These are phyloP conservation scores for Gossypium herbaceum DNA, from an alignment of 345 rosid species.

Conservation along the genomic window DNA sequence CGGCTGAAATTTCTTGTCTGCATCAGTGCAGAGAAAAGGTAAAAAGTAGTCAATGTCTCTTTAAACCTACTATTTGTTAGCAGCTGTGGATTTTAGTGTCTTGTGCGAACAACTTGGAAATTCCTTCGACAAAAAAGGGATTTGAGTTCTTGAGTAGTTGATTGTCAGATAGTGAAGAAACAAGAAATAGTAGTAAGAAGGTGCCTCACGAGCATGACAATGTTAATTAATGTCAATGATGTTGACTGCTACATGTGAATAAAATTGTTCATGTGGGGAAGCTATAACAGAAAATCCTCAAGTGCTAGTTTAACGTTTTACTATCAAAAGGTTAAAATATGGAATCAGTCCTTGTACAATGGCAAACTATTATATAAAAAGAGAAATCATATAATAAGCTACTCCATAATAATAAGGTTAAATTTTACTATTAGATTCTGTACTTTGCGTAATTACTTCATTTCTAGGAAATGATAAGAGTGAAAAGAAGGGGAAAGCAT, in stretches of 20 bases:
- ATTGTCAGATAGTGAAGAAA: neutral
- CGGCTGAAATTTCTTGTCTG: neutral
- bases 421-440: too few species aligned
- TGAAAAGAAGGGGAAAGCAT: too few species aligned
- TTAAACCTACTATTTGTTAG: neutral
- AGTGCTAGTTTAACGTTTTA: too few species aligned
- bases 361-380: too few species aligned
- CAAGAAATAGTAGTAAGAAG: neutral
- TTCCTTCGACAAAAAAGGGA: neutral
- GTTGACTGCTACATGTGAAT: neutral
- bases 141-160: slow-evolving; percentile 3
- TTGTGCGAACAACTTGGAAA: slow-evolving; percentile 5
- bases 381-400: too few species aligned
- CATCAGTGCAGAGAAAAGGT: neutral
- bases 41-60: neutral
- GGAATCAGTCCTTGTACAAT: too few species aligned
- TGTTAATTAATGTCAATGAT: neutral
- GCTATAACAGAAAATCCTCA: too few species aligned
- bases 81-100: neutral
- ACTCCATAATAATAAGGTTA: too few species aligned
- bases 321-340: too few species aligned
- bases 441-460: too few species aligned
- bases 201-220: neutral
- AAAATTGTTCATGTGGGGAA: too few species aligned
- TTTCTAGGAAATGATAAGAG: too few species aligned